Evolutionary conservation across 768 basidiomycete species (phyloP).

Genomic region (Kondoa subrosea): DNA sequence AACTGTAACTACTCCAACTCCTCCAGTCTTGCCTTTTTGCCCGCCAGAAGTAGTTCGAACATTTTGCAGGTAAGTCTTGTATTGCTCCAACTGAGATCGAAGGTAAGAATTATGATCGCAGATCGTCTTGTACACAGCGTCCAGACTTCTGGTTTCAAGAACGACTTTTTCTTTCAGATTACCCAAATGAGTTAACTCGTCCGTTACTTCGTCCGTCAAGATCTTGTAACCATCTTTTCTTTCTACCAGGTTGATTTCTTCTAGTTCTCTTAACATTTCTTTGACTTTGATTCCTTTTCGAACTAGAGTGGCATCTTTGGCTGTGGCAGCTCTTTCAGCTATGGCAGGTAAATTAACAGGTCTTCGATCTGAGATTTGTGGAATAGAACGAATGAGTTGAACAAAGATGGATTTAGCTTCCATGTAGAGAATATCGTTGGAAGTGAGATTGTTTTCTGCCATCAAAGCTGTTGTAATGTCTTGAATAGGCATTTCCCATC

Average conservation of each 20-base stretch:
- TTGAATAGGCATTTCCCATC: slow-evolving; percentile 98
- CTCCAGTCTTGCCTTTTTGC: slow-evolving; percentile 59
- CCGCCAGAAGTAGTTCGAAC: slow-evolving; percentile 72
- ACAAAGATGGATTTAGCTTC: slow-evolving; percentile 99
- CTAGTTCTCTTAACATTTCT: slow-evolving; percentile 92
- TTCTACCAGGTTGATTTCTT: slow-evolving; percentile 75
- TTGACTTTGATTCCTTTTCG: slow-evolving; percentile 98
- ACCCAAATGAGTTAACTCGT: slow-evolving; percentile 87
- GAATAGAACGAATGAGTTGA: slow-evolving; percentile 87
- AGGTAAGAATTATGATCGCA: slow-evolving; percentile 98
- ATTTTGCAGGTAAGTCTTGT: slow-evolving; percentile 97
- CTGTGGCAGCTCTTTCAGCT: slow-evolving; percentile 88
- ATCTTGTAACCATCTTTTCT: slow-evolving; percentile 66
- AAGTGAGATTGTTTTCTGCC: slow-evolving; percentile 73
- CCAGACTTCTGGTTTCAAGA: slow-evolving; percentile 75
- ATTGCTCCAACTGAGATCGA: slow-evolving; percentile 89
- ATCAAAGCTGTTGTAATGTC: slow-evolving; percentile 91
- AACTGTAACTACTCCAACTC: slow-evolving; percentile 84
- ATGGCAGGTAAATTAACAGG: slow-evolving; percentile 77
- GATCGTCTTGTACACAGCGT: slow-evolving; percentile 98
- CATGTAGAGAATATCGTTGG: slow-evolving; percentile 96
- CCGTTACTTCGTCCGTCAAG: slow-evolving; percentile 93
- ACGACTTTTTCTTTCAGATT: slow-evolving; percentile 92
- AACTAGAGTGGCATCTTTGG: slow-evolving; percentile 88
- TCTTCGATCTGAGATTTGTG: slow-evolving; percentile 59